A percentile compares a stretch with the other conserved stretches of the same genome.
Conservation (phyloP, 2,329 filamentous ascomycete genomes). For the Akanthomyces muscarius region DNA sequence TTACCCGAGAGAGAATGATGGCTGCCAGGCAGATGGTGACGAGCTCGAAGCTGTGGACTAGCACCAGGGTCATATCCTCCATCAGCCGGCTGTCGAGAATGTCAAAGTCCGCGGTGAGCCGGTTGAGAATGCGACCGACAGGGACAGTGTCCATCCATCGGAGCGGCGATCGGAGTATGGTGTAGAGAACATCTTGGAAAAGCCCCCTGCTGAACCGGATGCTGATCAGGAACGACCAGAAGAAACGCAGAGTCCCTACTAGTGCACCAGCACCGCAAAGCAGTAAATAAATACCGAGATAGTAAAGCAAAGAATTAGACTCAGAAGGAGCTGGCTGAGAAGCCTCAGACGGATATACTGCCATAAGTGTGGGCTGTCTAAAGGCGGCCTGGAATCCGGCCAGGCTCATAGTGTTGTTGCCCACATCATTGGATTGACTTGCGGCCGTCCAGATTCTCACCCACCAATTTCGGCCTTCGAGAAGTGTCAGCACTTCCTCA, state of each 20-base stretch:
- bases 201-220: conserved; percentile 63
- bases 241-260: conserved; percentile 59
- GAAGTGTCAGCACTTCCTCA: not conserved
- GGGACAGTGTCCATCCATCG: conserved; percentile 79
- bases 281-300: conserved; percentile 63
- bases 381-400: conserved; percentile 15
- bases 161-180: conserved; percentile 67
- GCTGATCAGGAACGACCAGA: conserved; percentile 60
- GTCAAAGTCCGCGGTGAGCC: conserved; percentile 74
- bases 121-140: conserved; percentile 70
- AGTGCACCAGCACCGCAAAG: conserved; percentile 55
- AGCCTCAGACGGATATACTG: not conserved
- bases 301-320: conserved; percentile 50
- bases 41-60: conserved; percentile 56
- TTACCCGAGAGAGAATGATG: conserved; percentile 53
- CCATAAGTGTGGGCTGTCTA: conserved; percentile 24
- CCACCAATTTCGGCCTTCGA: conserved; percentile 54
- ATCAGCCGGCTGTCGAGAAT: conserved; percentile 65
- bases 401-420: not conserved
- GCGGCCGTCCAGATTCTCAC: conserved; percentile 58
- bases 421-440: conserved; percentile 35
- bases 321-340: conserved; percentile 16
- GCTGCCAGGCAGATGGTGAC: conserved; percentile 63
- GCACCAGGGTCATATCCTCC: conserved; percentile 57
- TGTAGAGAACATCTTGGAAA: conserved; percentile 63